Evolutionary conservation across 2,329 filamentous ascomycete genomes (phyloP).

Genomic region (Periconia sp.): DNA sequence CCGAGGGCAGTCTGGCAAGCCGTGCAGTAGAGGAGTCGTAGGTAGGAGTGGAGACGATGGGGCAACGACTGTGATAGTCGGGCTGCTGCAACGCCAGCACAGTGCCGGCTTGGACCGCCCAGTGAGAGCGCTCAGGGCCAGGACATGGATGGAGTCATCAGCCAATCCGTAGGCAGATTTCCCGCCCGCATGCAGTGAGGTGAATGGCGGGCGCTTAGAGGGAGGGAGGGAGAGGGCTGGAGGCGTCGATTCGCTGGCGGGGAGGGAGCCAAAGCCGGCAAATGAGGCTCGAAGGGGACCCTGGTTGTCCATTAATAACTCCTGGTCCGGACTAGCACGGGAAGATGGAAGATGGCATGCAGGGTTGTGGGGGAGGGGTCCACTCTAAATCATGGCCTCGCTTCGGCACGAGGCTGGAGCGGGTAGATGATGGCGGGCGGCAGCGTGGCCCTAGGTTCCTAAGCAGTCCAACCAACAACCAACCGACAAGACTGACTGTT

Average conservation of each 20-base stretch:
- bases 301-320: constrained; percentile 38
- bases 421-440: constrained; percentile 23
- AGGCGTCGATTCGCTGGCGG: constrained; percentile 28
- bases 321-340: constrained; percentile 12
- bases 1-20: constrained; percentile 25
- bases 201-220: constrained; percentile 36
- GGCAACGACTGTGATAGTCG: constrained; percentile 31
- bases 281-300: constrained; percentile 26
- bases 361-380: neutral
- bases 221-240: constrained; percentile 27
- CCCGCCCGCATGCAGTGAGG: constrained; percentile 30
- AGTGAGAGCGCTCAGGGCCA: constrained; percentile 28
- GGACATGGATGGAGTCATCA: constrained; percentile 17
- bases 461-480: neutral
- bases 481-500: too few species aligned
- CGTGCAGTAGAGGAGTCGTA: too few species aligned
- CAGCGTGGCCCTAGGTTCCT: constrained; percentile 17
- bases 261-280: constrained; percentile 16
- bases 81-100: constrained; percentile 37
- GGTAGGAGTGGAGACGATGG: constrained; percentile 32
- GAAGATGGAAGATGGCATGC: too few species aligned
- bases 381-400: constrained; percentile 17
- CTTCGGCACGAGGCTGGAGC: constrained; percentile 27
- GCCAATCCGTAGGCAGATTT: constrained; percentile 34
- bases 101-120: constrained; percentile 28